Evolutionary conservation across 768 basidiomycete species (phyloP), one percentile per base, ranked within the genome.

Genomic region (Xerocomellus dryophilus): DNA sequence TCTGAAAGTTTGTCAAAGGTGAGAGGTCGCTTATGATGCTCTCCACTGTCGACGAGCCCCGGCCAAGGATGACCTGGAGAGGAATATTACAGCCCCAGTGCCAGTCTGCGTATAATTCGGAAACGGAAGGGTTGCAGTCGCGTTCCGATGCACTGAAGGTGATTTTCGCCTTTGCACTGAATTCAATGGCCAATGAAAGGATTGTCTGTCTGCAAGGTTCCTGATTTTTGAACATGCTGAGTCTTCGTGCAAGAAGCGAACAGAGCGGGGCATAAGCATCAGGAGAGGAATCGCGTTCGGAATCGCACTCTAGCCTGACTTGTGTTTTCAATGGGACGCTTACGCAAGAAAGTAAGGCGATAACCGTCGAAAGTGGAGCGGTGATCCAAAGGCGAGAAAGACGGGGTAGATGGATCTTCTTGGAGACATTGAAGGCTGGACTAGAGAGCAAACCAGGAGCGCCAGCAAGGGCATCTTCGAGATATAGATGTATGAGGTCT

Each of bases 401-500:
- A n/a, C 10, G 45, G 7, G 58, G 45, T 21, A 60, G 15, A 17
- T 34, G 1, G 29, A 40, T 15, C 27, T 36, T 49, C 25, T 23
- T 42, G 23, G 32, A 41, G 31, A 17, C 11, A 8, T 39, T 2
- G 18, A 12, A 39, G 3, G 6, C 10, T 1, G 6, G 0, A 14
- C 29, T 41, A 6, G 43, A 18, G 29, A 34, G 21, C 38, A 39
- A n/a, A 5, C 14, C 7, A 2, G 11, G 4, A 5, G 49, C 20
- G 9, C 38, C 58, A 7, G 71, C 66, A 7, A 76, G 60, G 15
- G 64, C 61, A 47, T 67, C 38, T 14, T 70, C 61, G 17, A 78
- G 62, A 45, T 66, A 60, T 2, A 78, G 66, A 14, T 59, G 57
- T 44, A 63, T 65, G 3, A 78, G 62, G 38, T 55, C 15, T 8